Base-by-base conservation (phyloP, 257 asterid species). In the Petrea volubilis region DNA sequence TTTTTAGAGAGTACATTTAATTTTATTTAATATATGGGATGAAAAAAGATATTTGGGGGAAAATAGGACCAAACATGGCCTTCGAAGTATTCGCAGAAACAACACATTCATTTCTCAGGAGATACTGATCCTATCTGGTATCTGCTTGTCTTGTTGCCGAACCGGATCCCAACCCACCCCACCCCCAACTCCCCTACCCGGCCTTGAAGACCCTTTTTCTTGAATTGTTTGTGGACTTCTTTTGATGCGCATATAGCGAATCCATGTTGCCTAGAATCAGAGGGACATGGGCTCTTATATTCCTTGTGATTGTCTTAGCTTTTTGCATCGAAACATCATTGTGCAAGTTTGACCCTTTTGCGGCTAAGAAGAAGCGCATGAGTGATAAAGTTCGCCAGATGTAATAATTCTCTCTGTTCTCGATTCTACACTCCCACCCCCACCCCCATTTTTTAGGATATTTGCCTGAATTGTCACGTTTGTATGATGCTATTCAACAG, bases 341-440 rank as follows among this genome's bases (percentile, higher is more conserved):
- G 51, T 80, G 87, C 29, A 74, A 82, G 68, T 46, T 60, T 15
- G 91, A 91, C 74, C 91, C 84, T 6, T 70, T 82, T 46, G 90
- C 91, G 6, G 96, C 89, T 49, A 88, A 78, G 87, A 88, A 90
- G 83, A 91, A 90, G 85, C 87, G 91, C 36, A 83, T 94, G 93
- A 94, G 97, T 60, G 81, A 81, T 40, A 94, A 88, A 85, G 99
- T 88, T 76, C 99, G 99, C 80, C 80, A 76, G 66, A 94, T 94
- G 99, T 94, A 81, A 85, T 67, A 3, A 24, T 55, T 36, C 43
- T 50, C 4, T 57, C 46, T 34, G 8, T n/a, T 59, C 38, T 56
- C n/a, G 33, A 44, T 60, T 65, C 21, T 18, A 12, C 33, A 20
- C 13, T 31, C 34, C n/a, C 36, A 24, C 1, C 34, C 52, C 34